Conservation (phyloP, 83 land plant genomes). For the Thuja plicata region DNA sequence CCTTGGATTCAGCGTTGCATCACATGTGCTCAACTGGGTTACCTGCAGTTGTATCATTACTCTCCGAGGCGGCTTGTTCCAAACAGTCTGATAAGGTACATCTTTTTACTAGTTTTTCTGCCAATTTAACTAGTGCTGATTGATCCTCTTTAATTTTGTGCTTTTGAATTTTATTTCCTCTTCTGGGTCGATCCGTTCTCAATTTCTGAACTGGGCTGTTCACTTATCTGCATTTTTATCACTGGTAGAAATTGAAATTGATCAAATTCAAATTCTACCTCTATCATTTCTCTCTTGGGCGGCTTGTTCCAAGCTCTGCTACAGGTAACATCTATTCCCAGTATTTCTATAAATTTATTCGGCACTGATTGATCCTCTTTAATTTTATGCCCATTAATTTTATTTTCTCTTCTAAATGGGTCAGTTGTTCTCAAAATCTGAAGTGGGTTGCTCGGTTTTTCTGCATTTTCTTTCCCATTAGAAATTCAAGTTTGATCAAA, state of each 20-base stretch:
- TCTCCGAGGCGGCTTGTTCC: not conserved
- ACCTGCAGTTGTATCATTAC: not conserved
- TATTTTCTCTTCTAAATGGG: not conserved
- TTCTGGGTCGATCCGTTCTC: not conserved
- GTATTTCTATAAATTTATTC: not conserved
- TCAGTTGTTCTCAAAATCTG: not conserved
- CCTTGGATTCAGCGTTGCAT: not conserved
- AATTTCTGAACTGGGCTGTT: not conserved
- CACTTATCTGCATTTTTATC: not conserved
- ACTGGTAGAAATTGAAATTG: not conserved
- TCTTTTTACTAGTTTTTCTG: not conserved
- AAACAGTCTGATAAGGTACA: not conserved
- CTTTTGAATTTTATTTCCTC: not conserved
- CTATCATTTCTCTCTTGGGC: not conserved
- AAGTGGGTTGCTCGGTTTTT: not conserved
- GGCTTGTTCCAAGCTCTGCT: not conserved
- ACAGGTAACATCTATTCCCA: not conserved
- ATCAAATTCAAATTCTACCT: not conserved
- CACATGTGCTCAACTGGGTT: not conserved
- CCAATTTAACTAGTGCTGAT: not conserved
- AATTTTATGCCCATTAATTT: not conserved
- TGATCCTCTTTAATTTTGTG: not conserved
- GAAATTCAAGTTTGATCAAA: not conserved
- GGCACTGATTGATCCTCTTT: not conserved
- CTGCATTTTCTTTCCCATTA: not conserved